Evolutionary conservation across 345 rosid species (phyloP).

Genomic region (Euclidium syriacum): DNA sequence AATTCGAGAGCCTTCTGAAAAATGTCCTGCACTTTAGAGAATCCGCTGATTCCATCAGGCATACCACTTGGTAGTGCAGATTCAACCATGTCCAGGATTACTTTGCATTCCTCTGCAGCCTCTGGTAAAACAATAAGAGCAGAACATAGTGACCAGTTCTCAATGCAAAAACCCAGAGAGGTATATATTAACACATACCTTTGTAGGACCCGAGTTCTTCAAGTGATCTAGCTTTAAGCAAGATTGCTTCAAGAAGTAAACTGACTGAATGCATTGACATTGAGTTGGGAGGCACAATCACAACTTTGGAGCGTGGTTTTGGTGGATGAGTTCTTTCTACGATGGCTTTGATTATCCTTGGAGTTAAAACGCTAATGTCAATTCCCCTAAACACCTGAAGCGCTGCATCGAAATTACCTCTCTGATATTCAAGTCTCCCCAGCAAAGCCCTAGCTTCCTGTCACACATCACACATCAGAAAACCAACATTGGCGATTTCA

Average conservation of each 20-base stretch:
- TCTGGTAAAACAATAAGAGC: slow-evolving; percentile 45
- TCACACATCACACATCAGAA: background rate
- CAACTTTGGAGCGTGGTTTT: slow-evolving; percentile 52
- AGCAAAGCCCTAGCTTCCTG: slow-evolving; percentile 97
- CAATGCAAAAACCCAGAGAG: background rate
- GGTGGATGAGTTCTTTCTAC: slow-evolving; percentile 49
- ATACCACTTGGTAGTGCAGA: slow-evolving; percentile 70
- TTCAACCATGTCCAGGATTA: slow-evolving; percentile 66
- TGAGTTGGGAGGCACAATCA: slow-evolving; percentile 35
- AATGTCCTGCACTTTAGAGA: slow-evolving; percentile 74
- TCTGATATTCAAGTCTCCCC: slow-evolving; percentile 90
- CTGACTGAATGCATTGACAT: slow-evolving; percentile 95
- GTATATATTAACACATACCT: slow-evolving; percentile 40
- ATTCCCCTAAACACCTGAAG: slow-evolving; percentile 95
- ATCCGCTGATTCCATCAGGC: slow-evolving; percentile 49
- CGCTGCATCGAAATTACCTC: slow-evolving; percentile 91
- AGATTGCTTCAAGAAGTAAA: slow-evolving; percentile 79
- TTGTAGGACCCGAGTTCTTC: slow-evolving; percentile 55
- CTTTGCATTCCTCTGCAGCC: slow-evolving; percentile 88
- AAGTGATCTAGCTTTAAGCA: slow-evolving; percentile 84
- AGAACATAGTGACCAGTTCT: background rate
- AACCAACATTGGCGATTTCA: background rate
- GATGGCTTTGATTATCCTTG: slow-evolving; percentile 68
- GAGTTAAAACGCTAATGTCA: slow-evolving; percentile 56
- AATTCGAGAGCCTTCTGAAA: slow-evolving; percentile 78